Evolutionary conservation across 2,329 filamentous ascomycete genomes (phyloP).

Genomic region (Xylaria sp.): DNA sequence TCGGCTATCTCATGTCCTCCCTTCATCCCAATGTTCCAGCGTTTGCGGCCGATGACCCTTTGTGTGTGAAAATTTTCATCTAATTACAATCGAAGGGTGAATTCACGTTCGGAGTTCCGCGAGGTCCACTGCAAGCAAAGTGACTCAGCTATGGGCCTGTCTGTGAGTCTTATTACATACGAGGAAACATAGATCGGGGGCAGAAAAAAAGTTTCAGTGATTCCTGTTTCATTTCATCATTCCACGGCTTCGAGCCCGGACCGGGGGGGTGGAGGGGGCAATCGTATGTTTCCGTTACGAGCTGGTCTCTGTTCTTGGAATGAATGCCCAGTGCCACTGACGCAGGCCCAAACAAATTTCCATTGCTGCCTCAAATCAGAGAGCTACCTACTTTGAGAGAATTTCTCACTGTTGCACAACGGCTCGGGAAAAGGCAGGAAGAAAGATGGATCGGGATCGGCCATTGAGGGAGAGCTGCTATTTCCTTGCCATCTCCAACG

Average conservation of each 20-base stretch:
- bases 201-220: slow-evolving; percentile 6
- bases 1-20: slow-evolving; percentile 11
- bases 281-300: slow-evolving; percentile 4
- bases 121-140: slow-evolving; percentile 25
- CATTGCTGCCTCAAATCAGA: slow-evolving; percentile 6
- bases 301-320: slow-evolving; percentile 15
- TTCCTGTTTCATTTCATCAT: slow-evolving; percentile 9
- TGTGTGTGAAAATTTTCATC: slow-evolving; percentile 4
- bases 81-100: slow-evolving; percentile 6
- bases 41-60: neutral
- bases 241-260: slow-evolving; percentile 10
- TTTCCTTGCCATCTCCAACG: neutral
- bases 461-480: neutral
- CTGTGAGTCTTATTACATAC: slow-evolving; percentile 22
- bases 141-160: slow-evolving; percentile 27
- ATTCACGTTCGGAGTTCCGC: slow-evolving; percentile 22
- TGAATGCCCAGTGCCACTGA: slow-evolving; percentile 23
- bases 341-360: slow-evolving; percentile 24
- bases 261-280: too few species aligned
- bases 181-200: slow-evolving; percentile 15
- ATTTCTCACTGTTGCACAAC: slow-evolving; percentile 20
- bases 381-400: neutral
- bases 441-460: neutral
- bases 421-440: slow-evolving; percentile 1
- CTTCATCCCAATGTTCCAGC: slow-evolving; percentile 16